Base-by-base conservation (phyloP, 2,329 filamentous ascomycete species). In the Acrodontium crateriforme region DNA sequence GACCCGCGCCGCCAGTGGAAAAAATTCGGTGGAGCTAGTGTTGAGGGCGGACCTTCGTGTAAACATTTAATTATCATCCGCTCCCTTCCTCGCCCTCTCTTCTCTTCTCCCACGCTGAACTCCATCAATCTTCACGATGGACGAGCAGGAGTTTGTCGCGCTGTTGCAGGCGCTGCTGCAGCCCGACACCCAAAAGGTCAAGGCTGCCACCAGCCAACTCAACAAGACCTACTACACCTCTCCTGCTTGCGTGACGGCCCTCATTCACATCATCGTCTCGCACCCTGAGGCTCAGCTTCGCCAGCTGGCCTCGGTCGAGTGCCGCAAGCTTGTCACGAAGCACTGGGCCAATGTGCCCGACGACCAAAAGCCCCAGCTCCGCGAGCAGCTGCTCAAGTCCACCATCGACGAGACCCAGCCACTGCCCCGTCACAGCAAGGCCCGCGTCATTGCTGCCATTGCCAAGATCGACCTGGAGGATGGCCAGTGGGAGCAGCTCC, bases 141-240 rank as follows among this genome's bases (percentile, higher is more conserved):
- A 84, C 57, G 70, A 81, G 56, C 75, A 82, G 57, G 74, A 79
- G 61, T 84, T 94, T 54, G 69, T 89, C 44, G 69, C 78, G 63
- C 74, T 93, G 60, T 72, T 94, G 54, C 73, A 89, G 68, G 77
- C 80, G 60, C 75, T 87, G 48, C 71, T 92, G 60, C 74, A 83
- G 56, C 84, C 89, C 52, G 78, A 92, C 60, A 93, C 84, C 42
- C 74, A 81, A 45, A 74, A 76, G 36, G 50, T 57, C 35, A 57
- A 94, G 70, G 74, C 79, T 42, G 83, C 85, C 38, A 98, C 87
- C 11, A 74, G 79, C 34, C 75, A 84, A 47, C 73, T 95, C 35
- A 85, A 92, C 59, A 89, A 91, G 59, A 81, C 80, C 59, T 95
- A 82, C 67, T 95, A 92, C 65, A 76, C 74, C 47, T 72, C 83